Evolutionary conservation across 495 filamentous ascomycete species (phyloP).

Genomic region (Sporormia fimetaria): DNA sequence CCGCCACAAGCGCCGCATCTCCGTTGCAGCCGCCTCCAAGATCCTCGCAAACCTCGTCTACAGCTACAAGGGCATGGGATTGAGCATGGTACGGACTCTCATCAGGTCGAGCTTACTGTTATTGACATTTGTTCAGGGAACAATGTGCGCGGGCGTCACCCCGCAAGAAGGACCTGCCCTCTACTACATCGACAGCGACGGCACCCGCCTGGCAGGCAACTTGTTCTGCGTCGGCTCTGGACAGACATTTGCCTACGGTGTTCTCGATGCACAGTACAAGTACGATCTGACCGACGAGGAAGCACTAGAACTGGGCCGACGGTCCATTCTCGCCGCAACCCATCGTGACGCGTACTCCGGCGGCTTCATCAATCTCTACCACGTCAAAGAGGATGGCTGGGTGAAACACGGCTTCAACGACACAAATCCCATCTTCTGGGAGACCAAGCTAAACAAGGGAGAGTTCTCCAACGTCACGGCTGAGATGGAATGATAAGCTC

Average conservation of each 20-base stretch:
- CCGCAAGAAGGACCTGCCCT: constrained; percentile 91
- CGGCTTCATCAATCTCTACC: constrained; percentile 96
- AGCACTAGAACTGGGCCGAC: constrained; percentile 76
- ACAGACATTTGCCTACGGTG: constrained; percentile 97
- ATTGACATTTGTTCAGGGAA: constrained; percentile 42
- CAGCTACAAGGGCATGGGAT: constrained; percentile 92
- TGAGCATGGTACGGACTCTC: constrained; percentile 57
- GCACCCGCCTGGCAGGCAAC: constrained; percentile 83
- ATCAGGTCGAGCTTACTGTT: not conserved
- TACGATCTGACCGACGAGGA: constrained; percentile 80
- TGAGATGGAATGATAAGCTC: constrained; percentile 48
- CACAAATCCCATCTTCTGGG: constrained; percentile 71
- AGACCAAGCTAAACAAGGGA: constrained; percentile 93
- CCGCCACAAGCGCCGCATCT: constrained; percentile 96
- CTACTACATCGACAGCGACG: constrained; percentile 98
- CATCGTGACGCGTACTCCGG: constrained; percentile 96
- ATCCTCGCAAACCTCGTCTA: constrained; percentile 98
- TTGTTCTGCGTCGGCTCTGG: constrained; percentile 96
- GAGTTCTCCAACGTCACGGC: constrained; percentile 96
- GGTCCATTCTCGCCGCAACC: constrained; percentile 92
- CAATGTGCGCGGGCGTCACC: constrained; percentile 97
- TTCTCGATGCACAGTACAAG: constrained; percentile 85
- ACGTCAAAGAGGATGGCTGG: constrained; percentile 97
- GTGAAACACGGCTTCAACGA: constrained; percentile 89
- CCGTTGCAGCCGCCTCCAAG: constrained; percentile 92